A percentile compares a stretch with the other conserved stretches of the same genome.
phyloP scores from a whole-genome alignment of 371 early-diverging fungal species.

The Saksenaea oblongispora region DNA sequence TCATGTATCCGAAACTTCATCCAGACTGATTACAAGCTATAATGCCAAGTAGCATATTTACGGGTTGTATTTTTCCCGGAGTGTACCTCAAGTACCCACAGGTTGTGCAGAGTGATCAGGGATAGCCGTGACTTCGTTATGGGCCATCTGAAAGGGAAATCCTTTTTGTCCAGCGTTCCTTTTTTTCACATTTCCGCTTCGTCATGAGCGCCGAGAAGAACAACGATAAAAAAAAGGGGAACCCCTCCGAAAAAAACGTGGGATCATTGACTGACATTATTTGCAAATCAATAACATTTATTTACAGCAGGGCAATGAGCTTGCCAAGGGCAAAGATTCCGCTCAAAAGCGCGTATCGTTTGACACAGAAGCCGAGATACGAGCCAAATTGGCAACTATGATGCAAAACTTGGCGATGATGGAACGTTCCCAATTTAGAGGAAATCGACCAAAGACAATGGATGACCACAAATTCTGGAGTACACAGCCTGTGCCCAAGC shows the following conservation, averaged over 20 bases:
- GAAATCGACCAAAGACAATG: conserved; percentile 43
- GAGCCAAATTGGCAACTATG: conserved; percentile 35
- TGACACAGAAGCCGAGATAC: conserved; percentile 26
- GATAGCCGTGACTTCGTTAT: too few species aligned
- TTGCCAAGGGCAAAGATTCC: conserved; percentile 5
- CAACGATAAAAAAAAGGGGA: background rate
- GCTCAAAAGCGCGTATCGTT: background rate
- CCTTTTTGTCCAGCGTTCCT: too few species aligned
- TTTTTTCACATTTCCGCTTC: too few species aligned
- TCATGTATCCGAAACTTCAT: too few species aligned
- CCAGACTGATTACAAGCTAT: too few species aligned
- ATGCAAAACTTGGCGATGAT: conserved; percentile 40
- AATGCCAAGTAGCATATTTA: too few species aligned
- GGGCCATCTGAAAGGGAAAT: too few species aligned
- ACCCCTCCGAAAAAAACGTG: background rate
- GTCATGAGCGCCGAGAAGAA: background rate
- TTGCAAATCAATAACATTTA: background rate
- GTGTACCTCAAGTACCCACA: too few species aligned
- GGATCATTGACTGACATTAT: background rate
- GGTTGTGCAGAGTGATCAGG: too few species aligned
- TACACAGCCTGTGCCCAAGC: conserved; percentile 92
- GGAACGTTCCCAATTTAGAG: conserved; percentile 30
- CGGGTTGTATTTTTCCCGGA: too few species aligned
- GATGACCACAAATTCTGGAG: conserved; percentile 91
- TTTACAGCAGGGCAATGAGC: background rate